A percentile compares a stretch with the other conserved stretches of the same genome.
These are phyloP conservation scores for Acer saccharum DNA, from an alignment of 345 rosid species.

Conservation along the genomic window DNA sequence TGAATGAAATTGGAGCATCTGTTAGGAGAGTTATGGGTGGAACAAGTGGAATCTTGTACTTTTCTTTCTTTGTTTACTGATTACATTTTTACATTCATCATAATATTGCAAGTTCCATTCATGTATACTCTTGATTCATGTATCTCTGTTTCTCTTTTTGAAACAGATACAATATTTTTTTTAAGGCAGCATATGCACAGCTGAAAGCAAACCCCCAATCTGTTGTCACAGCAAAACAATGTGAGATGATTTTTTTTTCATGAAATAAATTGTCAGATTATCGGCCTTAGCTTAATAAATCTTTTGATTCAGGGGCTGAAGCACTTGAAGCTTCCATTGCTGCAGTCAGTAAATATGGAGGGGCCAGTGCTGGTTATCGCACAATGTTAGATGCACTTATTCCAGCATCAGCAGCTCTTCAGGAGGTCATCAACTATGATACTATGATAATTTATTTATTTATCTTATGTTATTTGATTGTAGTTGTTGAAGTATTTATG, in stretches of 20 bases:
- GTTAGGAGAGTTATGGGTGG: conserved; percentile 94
- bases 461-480: neutral
- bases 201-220: conserved; percentile 59
- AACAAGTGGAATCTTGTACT: conserved; percentile 91
- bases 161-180: conserved; percentile 74
- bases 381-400: conserved; percentile 93
- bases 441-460: neutral
- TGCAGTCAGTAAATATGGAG: conserved; percentile 92
- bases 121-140: neutral
- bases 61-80: conserved; percentile 14
- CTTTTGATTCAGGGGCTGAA: conserved; percentile 69
- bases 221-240: conserved; percentile 60
- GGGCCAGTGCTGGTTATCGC: conserved; percentile 90
- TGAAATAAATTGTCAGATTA: conserved; percentile 15
- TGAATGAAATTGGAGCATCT: conserved; percentile 84
- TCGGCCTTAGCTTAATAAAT: conserved; percentile 14
- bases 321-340: conserved; percentile 81
- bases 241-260: conserved; percentile 49
- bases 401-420: conserved; percentile 80
- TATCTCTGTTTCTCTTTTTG: conserved; percentile 15
- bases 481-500: neutral
- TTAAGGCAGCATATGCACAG: conserved; percentile 84
- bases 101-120: neutral
- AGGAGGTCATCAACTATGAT: conserved; percentile 52
- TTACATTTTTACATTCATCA: conserved; percentile 20